Conservation (phyloP, 2,329 filamentous ascomycete species). For the Hymenoscyphus occultus region DNA sequence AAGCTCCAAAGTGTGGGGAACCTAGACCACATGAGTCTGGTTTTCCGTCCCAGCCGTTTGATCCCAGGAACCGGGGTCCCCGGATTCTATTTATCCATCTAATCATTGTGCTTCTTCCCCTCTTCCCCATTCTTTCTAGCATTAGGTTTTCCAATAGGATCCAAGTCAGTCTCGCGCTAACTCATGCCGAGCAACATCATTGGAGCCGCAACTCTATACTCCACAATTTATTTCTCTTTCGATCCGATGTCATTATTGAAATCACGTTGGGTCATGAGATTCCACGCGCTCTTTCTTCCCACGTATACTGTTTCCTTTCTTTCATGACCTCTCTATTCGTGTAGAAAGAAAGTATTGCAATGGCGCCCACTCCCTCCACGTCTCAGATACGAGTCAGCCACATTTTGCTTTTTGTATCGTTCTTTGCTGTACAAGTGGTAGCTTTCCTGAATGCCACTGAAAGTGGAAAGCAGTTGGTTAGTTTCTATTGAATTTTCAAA, state of each 20-base stretch:
- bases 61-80: neutral
- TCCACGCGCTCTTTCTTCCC: neutral
- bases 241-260: neutral
- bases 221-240: neutral
- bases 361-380: neutral
- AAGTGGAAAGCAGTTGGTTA: conserved; percentile 30
- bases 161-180: neutral
- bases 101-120: neutral
- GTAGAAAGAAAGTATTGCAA: neutral
- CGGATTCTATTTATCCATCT: neutral
- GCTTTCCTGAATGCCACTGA: conserved; percentile 34
- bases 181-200: neutral
- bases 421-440: neutral
- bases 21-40: neutral
- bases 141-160: neutral
- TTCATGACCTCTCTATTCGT: neutral
- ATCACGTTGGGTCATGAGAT: neutral
- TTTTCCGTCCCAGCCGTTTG: neutral
- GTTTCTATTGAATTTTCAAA: neutral
- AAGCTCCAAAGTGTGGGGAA: neutral
- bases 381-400: neutral
- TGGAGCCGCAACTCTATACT: neutral
- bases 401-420: neutral
- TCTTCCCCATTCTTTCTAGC: conserved; percentile 2
- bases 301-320: neutral